Conservation (phyloP, 2,329 filamentous ascomycete genomes). For the Fusarium graminum region DNA sequence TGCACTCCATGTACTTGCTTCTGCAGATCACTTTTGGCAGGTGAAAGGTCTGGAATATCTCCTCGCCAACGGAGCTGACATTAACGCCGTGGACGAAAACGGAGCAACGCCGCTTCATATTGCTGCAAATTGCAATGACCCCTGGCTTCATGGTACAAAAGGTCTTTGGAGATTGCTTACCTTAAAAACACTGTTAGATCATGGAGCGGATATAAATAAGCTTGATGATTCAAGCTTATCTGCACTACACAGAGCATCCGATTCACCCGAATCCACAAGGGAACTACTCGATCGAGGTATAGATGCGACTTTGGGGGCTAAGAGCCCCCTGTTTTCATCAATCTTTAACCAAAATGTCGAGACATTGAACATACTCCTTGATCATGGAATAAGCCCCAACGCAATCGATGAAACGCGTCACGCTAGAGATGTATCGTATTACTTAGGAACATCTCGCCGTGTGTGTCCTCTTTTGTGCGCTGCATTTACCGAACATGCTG, state of each 20-base stretch:
- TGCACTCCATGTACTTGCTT: constrained; percentile 38
- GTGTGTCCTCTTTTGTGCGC: constrained; percentile 30
- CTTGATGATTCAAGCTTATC: constrained; percentile 11
- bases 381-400: constrained; percentile 27
- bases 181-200: constrained; percentile 29
- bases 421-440: not conserved
- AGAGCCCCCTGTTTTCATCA: constrained; percentile 31
- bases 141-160: fast-evolving
- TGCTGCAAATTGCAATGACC: constrained; percentile 2
- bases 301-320: constrained; percentile 1
- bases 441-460: not conserved
- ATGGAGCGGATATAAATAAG: constrained; percentile 36
- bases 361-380: constrained; percentile 27
- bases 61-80: constrained; percentile 25
- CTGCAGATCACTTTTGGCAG: constrained; percentile 36
- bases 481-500: not conserved
- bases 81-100: constrained; percentile 6
- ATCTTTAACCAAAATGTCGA: constrained; percentile 22
- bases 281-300: constrained; percentile 31
- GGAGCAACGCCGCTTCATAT: constrained; percentile 37
- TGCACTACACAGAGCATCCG: constrained; percentile 27
- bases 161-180: constrained; percentile 25
- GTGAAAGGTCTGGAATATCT: constrained; percentile 33
- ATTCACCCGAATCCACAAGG: constrained; percentile 5
- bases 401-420: constrained; percentile 8